Base-by-base conservation (phyloP, 768 basidiomycete genomes). In the Suillus bovinus region DNA sequence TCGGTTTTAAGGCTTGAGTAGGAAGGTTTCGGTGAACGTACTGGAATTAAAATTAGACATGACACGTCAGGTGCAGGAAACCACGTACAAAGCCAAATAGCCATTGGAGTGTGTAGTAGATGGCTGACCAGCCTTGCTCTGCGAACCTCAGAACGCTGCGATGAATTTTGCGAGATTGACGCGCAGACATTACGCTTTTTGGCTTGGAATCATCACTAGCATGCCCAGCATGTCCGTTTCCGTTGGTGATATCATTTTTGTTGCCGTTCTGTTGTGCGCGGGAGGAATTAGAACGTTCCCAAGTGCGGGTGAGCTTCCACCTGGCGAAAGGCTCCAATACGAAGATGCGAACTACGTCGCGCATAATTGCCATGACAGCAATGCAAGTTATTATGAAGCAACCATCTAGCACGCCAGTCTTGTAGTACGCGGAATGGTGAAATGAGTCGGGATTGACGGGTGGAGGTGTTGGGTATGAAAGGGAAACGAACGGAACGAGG, bases 71-170 rank as follows among this genome's bases (percentile, higher is more conserved):
- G 66, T 60, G 38, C 50, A 58, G 20, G 49, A 64, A 65, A 61
- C 64, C n/a, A 87, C 95, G 75, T 71, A 96, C 96, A 66, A 93
- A 67, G 33, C 96, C 96, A 72, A 87, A 86, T 24, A 74, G 74
- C 84, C 91, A 96, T 67, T 88, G 90, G 2, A 84, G 61, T 44
- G 85, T 78, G 71, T 92, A 94, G 75, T 96, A 99, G 55, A 93
- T 75, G 50, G 88, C 81, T 39, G 86, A 86, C 93, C 94, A 99
- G 61, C 94, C 91, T 77, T 99, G 97, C 74, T 99, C 97, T 3
- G 94, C 93, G 71, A 99, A 99, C 68, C 97, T 82, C 50, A 91
- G 73, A 46, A 94, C 87, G 64, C 86, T 88, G 70, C 89, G 81
- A 63, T 89, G 85, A 62, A 91, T 79, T 67, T 80, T 83, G 58